These are phyloP conservation scores for Pseudonitzschia multistriata DNA, from an alignment of 108 stramenopile genomes.

Conservation along the genomic window DNA sequence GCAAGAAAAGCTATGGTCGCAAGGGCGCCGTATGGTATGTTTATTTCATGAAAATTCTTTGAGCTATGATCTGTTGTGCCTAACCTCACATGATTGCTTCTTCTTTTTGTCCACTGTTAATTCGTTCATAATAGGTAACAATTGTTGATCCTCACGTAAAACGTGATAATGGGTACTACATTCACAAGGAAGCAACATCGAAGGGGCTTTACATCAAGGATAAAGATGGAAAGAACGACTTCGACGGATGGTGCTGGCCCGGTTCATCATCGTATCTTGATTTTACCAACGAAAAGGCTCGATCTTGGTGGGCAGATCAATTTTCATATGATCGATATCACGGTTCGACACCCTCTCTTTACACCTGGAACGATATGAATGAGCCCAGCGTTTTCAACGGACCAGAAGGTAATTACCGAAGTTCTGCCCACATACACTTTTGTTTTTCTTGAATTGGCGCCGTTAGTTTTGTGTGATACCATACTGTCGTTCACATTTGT, in stretches of 20 bases:
- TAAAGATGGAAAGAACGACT: slow-evolving; percentile 86
- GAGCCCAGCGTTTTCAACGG: slow-evolving; percentile 99
- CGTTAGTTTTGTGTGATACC: neutral
- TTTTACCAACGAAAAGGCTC: slow-evolving; percentile 91
- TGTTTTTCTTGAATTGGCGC: neutral
- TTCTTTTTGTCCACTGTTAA: neutral
- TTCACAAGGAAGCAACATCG: slow-evolving; percentile 93
- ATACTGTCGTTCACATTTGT: neutral
- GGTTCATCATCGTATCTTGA: slow-evolving; percentile 98
- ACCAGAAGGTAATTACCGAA: slow-evolving; percentile 64
- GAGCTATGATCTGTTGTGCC: too few relatives aligned
- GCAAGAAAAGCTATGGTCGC: slow-evolving; percentile 85
- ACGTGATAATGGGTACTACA: slow-evolving; percentile 87
- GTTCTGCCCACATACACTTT: neutral
- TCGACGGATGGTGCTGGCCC: slow-evolving; percentile 99
- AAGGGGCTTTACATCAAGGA: slow-evolving; percentile 96
- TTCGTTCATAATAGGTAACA: slow-evolving; percentile 51
- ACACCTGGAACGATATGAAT: slow-evolving; percentile 99
- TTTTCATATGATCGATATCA: slow-evolving; percentile 91
- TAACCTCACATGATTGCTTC: neutral
- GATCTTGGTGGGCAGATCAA: slow-evolving; percentile 96
- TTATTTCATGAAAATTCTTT: neutral
- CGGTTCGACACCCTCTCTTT: slow-evolving; percentile 89
- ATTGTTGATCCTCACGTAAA: slow-evolving; percentile 99
- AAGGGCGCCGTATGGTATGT: slow-evolving; percentile 91